Evolutionary conservation across 2,329 filamentous ascomycete genomes (phyloP).

Genomic region (Fusarium sterilihyphosum): DNA sequence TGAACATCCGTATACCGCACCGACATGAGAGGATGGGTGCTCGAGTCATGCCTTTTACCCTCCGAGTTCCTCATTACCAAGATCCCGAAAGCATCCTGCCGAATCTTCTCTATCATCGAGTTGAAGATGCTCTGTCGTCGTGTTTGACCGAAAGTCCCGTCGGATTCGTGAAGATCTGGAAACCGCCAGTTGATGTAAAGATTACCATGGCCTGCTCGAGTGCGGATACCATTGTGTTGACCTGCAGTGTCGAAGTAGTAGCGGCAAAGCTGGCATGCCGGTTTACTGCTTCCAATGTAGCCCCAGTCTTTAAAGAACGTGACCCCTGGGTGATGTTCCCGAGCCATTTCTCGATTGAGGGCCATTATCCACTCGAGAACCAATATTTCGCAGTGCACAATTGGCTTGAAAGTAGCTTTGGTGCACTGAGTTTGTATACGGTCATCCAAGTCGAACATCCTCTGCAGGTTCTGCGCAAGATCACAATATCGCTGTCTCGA

Average conservation of each 20-base stretch:
- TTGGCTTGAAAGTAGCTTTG: slow-evolving; percentile 31
- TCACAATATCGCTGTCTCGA: slow-evolving; percentile 3
- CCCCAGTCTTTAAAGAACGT: slow-evolving; percentile 46
- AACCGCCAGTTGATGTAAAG: slow-evolving; percentile 52
- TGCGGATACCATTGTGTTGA: slow-evolving; percentile 33
- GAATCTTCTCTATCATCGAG: slow-evolving; percentile 40
- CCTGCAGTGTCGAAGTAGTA: slow-evolving; percentile 48
- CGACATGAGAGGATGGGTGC: slow-evolving; percentile 31
- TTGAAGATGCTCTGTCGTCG: slow-evolving; percentile 39
- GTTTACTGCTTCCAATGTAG: slow-evolving; percentile 56
- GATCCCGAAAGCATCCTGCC: slow-evolving; percentile 43
- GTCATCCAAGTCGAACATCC: slow-evolving; percentile 33
- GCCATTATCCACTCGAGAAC: slow-evolving; percentile 42
- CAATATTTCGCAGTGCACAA: slow-evolving; percentile 51
- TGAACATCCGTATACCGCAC: slow-evolving; percentile 14
- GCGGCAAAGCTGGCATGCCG: slow-evolving; percentile 51
- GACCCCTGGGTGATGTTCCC: neutral
- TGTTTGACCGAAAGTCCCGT: neutral
- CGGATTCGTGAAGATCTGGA: slow-evolving; percentile 44
- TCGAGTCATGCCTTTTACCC: slow-evolving; percentile 48
- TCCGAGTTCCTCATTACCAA: slow-evolving; percentile 41
- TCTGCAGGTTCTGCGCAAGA: slow-evolving; percentile 35
- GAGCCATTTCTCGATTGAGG: neutral
- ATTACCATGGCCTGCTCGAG: slow-evolving; percentile 49
- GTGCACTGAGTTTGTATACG: slow-evolving; percentile 33